phyloP scores from a whole-genome alignment of 176 grass and related monocot species.

The Thalia dealbata region DNA sequence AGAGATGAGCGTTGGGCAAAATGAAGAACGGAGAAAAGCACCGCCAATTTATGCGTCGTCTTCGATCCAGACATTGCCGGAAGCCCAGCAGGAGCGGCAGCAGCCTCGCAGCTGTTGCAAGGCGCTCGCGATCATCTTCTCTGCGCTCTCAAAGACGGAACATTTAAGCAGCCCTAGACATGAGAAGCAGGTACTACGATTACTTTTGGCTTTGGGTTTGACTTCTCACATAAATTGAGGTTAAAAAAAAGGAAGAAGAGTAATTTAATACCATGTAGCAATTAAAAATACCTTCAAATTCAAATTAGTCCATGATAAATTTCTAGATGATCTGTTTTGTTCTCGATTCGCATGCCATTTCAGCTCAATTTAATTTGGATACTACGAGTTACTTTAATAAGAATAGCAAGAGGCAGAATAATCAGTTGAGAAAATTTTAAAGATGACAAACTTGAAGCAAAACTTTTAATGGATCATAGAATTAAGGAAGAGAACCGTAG shows the following conservation, averaged over 20 bases:
- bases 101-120: constrained; percentile 25
- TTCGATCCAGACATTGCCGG: constrained; percentile 3
- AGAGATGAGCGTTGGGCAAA: background rate
- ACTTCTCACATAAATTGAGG: no score
- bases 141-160: constrained; percentile 3
- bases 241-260: no score
- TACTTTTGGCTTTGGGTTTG: no score
- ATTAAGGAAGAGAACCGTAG: background rate
- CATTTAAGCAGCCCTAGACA: background rate
- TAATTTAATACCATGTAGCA: no score
- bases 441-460: background rate
- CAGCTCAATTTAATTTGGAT: no score
- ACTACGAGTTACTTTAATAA: no score
- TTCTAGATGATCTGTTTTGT: no score
- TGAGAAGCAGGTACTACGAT: background rate
- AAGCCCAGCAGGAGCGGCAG: background rate
- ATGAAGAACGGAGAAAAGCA: background rate
- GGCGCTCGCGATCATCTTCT: constrained; percentile 30
- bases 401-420: no score
- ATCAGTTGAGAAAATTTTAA: no score
- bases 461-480: background rate
- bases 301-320: no score
- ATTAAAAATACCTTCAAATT: no score
- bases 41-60: background rate
- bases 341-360: no score